These are phyloP conservation scores for Didymella arachidicola DNA, from an alignment of 2,329 filamentous ascomycete species.

Conservation along the genomic window DNA sequence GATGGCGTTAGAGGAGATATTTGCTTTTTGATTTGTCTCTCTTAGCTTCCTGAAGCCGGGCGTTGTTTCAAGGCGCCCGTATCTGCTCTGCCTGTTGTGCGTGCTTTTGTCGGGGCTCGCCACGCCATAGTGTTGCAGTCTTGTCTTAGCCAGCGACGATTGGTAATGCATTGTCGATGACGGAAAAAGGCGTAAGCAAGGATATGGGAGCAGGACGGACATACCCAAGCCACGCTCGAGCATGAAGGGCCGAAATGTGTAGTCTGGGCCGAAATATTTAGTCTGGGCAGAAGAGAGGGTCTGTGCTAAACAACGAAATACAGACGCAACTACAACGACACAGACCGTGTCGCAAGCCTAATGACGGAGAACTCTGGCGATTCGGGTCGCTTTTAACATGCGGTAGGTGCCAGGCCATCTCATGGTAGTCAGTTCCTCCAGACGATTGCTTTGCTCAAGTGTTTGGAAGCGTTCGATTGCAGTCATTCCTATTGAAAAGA, in stretches of 20 bases:
- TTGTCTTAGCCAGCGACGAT: conserved; percentile 2
- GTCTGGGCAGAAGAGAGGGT: not conserved
- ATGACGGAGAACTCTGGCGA: not conserved
- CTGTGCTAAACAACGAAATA: not conserved
- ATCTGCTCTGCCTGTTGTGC: not conserved
- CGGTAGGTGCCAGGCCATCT: not conserved
- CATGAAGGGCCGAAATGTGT: not conserved
- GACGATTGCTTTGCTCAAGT: not conserved
- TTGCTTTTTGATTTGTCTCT: not conserved
- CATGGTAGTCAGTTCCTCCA: not conserved
- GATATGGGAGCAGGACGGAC: not conserved
- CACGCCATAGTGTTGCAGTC: not conserved
- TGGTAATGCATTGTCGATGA: conserved; percentile 5
- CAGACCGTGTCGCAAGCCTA: not conserved
- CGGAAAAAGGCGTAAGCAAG: not conserved
- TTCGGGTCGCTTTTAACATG: not conserved
- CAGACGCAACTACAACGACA: not conserved
- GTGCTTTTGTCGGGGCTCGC: conserved; percentile 9
- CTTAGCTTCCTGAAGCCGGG: not conserved
- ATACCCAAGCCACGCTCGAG: conserved; percentile 1
- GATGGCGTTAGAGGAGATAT: not conserved
- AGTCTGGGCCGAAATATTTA: not conserved
- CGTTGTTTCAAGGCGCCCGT: conserved; percentile 1
- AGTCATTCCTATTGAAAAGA: not conserved
- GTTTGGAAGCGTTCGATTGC: no score